A percentile compares a stretch with the other conserved stretches of the same genome.
These are phyloP conservation scores for Leccinum arenicola DNA, from an alignment of 768 basidiomycete genomes.

Conservation along the genomic window DNA sequence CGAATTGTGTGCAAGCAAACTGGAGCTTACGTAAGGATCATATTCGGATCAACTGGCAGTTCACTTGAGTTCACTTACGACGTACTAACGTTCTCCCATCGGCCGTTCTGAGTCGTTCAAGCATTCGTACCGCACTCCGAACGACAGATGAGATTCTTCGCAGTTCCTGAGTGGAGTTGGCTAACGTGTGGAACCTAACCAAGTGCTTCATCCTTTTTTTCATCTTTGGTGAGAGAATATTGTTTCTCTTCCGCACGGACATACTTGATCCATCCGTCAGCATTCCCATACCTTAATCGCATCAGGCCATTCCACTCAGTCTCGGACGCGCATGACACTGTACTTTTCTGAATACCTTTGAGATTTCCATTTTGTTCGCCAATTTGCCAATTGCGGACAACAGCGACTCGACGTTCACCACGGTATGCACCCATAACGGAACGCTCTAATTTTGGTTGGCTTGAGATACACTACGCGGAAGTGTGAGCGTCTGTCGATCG, in stretches of 20 bases:
- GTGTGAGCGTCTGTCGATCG: neutral
- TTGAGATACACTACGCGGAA: neutral
- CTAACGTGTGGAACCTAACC: neutral
- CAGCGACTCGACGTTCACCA: neutral
- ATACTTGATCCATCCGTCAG: neutral
- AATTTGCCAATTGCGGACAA: neutral
- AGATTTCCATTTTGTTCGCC: neutral
- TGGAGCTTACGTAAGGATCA: too few species aligned
- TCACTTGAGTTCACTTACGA: too few species aligned
- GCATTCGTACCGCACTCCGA: neutral
- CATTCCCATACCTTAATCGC: neutral
- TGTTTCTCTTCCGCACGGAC: neutral
- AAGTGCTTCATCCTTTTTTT: neutral
- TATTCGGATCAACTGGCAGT: too few species aligned
- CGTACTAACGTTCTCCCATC: too few species aligned
- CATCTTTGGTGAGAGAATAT: neutral
- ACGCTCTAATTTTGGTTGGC: constrained; percentile 14
- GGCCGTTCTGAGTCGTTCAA: neutral
- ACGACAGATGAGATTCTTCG: neutral
- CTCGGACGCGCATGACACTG: neutral
- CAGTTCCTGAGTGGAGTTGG: neutral
- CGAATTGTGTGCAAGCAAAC: too few species aligned
- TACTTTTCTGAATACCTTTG: neutral
- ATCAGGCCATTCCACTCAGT: neutral
- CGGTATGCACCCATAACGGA: neutral